These are phyloP conservation scores for Neurospora discreta DNA, from an alignment of 495 filamentous ascomycete genomes.

Conservation along the genomic window DNA sequence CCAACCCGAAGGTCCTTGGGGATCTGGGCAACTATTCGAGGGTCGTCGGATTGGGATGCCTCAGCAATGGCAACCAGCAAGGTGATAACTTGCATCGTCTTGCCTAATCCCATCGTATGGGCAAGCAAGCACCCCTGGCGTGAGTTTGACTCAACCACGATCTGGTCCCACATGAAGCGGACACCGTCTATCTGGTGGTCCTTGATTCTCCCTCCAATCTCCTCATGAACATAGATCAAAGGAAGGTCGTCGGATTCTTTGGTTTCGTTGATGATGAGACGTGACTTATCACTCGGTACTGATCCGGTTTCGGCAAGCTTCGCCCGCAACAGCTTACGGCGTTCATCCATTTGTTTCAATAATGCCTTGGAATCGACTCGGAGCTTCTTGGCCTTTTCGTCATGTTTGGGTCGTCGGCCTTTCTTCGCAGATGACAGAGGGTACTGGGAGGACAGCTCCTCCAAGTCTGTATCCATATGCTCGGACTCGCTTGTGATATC, in stretches of 20 bases:
- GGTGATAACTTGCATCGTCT: constrained; percentile 84
- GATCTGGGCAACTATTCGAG: constrained; percentile 49
- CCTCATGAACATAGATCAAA: constrained; percentile 37
- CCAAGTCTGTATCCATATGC: background rate
- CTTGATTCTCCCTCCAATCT: constrained; percentile 40
- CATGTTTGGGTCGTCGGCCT: constrained; percentile 37
- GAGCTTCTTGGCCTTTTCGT: constrained; percentile 34
- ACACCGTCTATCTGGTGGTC: constrained; percentile 56
- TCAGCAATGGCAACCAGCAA: constrained; percentile 63
- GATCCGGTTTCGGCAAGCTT: constrained; percentile 26
- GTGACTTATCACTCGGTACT: constrained; percentile 29
- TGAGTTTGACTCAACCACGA: constrained; percentile 42
- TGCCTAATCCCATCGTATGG: constrained; percentile 89
- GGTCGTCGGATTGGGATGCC: constrained; percentile 48
- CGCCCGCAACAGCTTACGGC: constrained; percentile 36
- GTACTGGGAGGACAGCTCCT: constrained; percentile 4
- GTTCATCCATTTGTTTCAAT: constrained; percentile 35
- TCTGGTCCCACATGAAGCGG: constrained; percentile 81
- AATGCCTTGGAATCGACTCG: constrained; percentile 36
- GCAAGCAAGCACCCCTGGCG: constrained; percentile 73
- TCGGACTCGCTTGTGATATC: constrained; percentile 2
- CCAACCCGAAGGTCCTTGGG: constrained; percentile 49
- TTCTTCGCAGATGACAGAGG: constrained; percentile 21
- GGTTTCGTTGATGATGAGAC: constrained; percentile 61
- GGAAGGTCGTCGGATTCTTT: constrained; percentile 43